Conservation (phyloP, 2,329 filamentous ascomycete species). For the Xylariaceae sp. region DNA sequence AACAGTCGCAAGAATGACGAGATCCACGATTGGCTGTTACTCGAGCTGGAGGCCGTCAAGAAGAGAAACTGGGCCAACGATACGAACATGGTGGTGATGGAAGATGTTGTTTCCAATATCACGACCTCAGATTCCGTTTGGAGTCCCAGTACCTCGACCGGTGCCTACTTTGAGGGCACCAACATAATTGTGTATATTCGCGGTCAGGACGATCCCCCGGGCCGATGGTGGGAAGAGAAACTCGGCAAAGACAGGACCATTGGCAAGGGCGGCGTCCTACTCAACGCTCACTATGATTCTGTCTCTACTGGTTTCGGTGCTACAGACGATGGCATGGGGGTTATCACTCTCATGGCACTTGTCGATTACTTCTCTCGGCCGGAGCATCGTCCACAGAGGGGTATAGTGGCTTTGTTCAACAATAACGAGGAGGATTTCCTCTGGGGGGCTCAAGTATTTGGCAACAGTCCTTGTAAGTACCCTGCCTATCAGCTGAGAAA, state of each 20-base stretch:
- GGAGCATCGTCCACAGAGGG: conserved; percentile 69
- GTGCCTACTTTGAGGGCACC: conserved; percentile 83
- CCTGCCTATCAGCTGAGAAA: no score
- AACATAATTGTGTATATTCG: conserved; percentile 92
- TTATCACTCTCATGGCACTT: conserved; percentile 80
- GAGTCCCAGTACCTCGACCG: conserved; percentile 30
- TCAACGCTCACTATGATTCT: conserved; percentile 92
- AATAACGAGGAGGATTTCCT: conserved; percentile 94
- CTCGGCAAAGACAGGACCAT: conserved; percentile 42
- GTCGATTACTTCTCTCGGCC: conserved; percentile 78
- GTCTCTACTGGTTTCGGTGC: conserved; percentile 90
- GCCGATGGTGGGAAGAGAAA: conserved; percentile 65
- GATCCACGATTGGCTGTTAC: conserved; percentile 71
- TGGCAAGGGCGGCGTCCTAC: conserved; percentile 72
- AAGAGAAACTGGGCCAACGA: conserved; percentile 49
- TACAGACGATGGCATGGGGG: conserved; percentile 89
- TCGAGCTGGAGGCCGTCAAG: conserved; percentile 67
- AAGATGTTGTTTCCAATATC: conserved; percentile 75
- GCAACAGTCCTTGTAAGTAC: conserved; percentile 59
- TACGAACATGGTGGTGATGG: conserved; percentile 62
- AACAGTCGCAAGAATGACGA: conserved; percentile 81
- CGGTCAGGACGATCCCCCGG: conserved; percentile 68
- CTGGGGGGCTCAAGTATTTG: conserved; percentile 81
- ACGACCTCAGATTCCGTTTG: conserved; percentile 49
- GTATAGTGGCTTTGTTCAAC: conserved; percentile 83